These are phyloP conservation scores for Globisporangium camurandrum DNA, from an alignment of 352 stramenopile genomes.

Conservation along the genomic window DNA sequence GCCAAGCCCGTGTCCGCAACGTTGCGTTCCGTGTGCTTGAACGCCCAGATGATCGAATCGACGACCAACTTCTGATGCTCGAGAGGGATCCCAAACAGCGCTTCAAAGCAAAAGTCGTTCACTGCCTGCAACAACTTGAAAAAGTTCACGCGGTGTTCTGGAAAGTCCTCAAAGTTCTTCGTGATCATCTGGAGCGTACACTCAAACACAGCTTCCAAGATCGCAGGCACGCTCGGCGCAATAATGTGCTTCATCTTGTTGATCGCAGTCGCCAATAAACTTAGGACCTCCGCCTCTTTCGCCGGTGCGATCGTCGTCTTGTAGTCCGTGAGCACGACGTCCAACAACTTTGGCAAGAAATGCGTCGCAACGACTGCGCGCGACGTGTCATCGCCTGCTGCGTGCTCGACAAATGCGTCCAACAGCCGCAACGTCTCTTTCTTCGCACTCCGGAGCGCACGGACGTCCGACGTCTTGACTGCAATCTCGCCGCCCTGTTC, in stretches of 20 bases:
- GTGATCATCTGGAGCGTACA: conserved; percentile 99
- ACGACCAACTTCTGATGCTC: conserved; percentile 99
- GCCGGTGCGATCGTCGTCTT: conserved; percentile 63
- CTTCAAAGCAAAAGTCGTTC: conserved; percentile 95
- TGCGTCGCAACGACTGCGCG: conserved; percentile 85
- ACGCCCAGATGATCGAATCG: conserved; percentile 99
- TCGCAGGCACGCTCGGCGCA: conserved; percentile 83
- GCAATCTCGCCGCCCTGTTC: conserved; percentile 89
- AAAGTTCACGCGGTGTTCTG: conserved; percentile 98
- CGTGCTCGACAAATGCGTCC: conserved; percentile 93
- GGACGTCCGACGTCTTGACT: conserved; percentile 91
- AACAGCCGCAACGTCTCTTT: conserved; percentile 95
- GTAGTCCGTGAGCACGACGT: conserved; percentile 96
- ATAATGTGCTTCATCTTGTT: conserved; percentile 94
- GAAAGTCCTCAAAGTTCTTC: conserved; percentile 98
- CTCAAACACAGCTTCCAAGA: conserved; percentile 97
- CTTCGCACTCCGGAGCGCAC: conserved; percentile 94
- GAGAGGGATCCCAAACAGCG: conserved; percentile 94
- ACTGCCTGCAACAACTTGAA: conserved; percentile 96
- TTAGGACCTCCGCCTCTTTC: conserved; percentile 92
- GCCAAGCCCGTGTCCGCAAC: conserved; percentile 96
- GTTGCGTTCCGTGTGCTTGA: conserved; percentile 99
- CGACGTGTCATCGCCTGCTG: conserved; percentile 54
- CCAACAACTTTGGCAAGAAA: conserved; percentile 95
- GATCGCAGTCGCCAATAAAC: conserved; percentile 93